phyloP scores from a whole-genome alignment of 2,329 filamentous ascomycete species.

The Leptographium galeiforme region DNA sequence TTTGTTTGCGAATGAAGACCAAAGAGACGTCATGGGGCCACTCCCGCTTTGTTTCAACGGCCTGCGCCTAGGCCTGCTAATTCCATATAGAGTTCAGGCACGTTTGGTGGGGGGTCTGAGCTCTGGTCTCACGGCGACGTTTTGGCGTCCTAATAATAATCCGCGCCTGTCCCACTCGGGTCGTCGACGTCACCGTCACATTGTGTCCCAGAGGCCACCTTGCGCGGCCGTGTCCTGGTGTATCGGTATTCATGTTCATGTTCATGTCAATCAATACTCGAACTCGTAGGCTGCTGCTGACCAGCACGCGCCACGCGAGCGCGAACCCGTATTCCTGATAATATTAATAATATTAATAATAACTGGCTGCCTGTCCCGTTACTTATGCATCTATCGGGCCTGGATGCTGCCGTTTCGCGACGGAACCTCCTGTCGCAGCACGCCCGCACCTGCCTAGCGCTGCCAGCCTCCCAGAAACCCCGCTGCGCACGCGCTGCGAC shows the following conservation, averaged over 20 bases:
- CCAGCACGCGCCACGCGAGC: too few species aligned
- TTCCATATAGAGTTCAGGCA: background rate
- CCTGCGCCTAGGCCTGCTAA: background rate
- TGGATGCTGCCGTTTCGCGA: background rate
- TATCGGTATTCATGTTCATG: too few species aligned
- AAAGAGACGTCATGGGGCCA: background rate
- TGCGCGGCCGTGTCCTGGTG: too few species aligned
- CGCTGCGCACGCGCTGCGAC: background rate
- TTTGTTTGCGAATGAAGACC: background rate
- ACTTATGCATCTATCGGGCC: background rate
- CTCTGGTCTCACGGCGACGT: background rate
- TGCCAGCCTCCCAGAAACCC: background rate
- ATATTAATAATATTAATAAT: too few species aligned
- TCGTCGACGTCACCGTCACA: too few species aligned
- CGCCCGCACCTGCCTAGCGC: background rate
- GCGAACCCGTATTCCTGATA: too few species aligned
- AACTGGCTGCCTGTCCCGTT: too few species aligned
- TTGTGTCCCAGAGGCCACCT: too few species aligned
- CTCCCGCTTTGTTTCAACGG: slow-evolving; percentile 1
- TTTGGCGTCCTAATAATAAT: background rate
- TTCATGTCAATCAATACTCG: too few species aligned
- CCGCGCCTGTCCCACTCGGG: too few species aligned
- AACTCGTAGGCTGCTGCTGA: too few species aligned
- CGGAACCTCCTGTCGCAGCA: background rate
- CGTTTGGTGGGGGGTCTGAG: too few species aligned